Percentiles rank a stretch among this genome's conserved stretches.
These are phyloP conservation scores for Trichoderma orchidacearum DNA, from an alignment of 495 filamentous ascomycete genomes.

Conservation along the genomic window DNA sequence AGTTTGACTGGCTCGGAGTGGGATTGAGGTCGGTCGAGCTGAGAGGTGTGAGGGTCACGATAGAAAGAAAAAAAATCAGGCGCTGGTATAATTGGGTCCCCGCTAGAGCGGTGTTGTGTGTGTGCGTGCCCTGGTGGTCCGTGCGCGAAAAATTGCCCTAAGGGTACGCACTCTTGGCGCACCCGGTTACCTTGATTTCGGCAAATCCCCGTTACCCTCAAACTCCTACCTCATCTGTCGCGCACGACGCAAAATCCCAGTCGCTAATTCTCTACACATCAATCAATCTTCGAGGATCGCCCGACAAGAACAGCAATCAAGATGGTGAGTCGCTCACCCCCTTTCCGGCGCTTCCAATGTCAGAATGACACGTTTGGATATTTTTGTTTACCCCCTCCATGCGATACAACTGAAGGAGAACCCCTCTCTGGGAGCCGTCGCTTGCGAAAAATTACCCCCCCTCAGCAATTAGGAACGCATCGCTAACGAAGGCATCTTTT, in stretches of 20 bases:
- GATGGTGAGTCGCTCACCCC: constrained; percentile 31
- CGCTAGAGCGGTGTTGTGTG: not conserved
- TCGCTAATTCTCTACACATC: constrained; percentile 2
- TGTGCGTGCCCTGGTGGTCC: constrained; percentile 7
- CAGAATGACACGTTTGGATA: not conserved
- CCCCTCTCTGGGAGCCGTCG: not conserved
- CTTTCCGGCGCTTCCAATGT: not conserved
- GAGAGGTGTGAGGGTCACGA: not conserved
- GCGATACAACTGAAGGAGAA: not conserved
- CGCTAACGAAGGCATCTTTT: not conserved
- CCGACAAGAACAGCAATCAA: constrained; percentile 32
- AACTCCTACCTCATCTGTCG: not conserved
- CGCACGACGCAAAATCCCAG: not conserved
- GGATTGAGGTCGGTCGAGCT: not conserved
- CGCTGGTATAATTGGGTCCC: not conserved
- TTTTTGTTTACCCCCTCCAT: not conserved
- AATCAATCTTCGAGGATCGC: constrained; percentile 41
- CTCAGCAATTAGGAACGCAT: not conserved
- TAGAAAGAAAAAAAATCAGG: constrained; percentile 3
- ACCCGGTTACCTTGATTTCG: constrained; percentile 1
- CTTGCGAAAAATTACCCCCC: not conserved
- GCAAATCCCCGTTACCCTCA: constrained; percentile 1
- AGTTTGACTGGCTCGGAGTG: constrained; percentile 1
- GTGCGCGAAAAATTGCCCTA: constrained; percentile 8
- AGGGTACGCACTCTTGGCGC: not conserved